These are phyloP conservation scores for Septoria linicola DNA, from an alignment of 2,329 filamentous ascomycete species.

Conservation along the genomic window DNA sequence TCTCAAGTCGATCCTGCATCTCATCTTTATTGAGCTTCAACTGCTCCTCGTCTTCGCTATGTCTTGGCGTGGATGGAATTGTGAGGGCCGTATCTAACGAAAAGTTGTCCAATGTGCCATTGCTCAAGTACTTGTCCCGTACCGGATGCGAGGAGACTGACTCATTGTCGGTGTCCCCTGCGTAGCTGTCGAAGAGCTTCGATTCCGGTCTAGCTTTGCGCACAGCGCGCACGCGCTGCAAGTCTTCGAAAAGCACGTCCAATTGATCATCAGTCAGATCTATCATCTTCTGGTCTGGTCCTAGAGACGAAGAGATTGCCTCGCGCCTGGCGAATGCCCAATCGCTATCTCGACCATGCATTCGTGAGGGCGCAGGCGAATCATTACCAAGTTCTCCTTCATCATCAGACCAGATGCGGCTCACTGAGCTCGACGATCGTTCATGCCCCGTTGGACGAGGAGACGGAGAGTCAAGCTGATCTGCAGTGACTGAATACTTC, in stretches of 20 bases:
- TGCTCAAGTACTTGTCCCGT: constrained; percentile 93
- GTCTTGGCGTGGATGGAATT: constrained; percentile 86
- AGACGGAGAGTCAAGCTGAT: constrained; percentile 63
- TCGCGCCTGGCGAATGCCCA: constrained; percentile 93
- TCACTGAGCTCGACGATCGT: constrained; percentile 62
- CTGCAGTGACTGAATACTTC: constrained; percentile 72
- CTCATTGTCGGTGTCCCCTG: constrained; percentile 72
- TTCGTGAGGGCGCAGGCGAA: constrained; percentile 66
- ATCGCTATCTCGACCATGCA: constrained; percentile 73
- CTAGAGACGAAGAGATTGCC: constrained; percentile 86
- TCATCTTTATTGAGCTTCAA: constrained; percentile 74
- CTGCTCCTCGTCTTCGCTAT: constrained; percentile 76
- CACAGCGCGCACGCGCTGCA: constrained; percentile 83
- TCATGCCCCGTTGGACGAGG: constrained; percentile 66
- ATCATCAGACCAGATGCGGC: constrained; percentile 74
- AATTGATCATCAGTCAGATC: constrained; percentile 91
- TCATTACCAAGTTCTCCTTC: constrained; percentile 75
- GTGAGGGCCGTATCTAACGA: constrained; percentile 92
- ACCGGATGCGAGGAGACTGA: constrained; percentile 73
- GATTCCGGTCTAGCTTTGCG: constrained; percentile 66
- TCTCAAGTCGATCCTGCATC: constrained; percentile 79
- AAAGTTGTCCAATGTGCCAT: constrained; percentile 87
- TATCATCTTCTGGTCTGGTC: constrained; percentile 86
- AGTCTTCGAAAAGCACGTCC: constrained; percentile 88
- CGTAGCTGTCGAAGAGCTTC: constrained; percentile 51